Percentiles rank a stretch among this genome's conserved stretches.
Evolutionary conservation across 306 rosid genomes (phyloP).

Genomic region (Crataegus laevigata): DNA sequence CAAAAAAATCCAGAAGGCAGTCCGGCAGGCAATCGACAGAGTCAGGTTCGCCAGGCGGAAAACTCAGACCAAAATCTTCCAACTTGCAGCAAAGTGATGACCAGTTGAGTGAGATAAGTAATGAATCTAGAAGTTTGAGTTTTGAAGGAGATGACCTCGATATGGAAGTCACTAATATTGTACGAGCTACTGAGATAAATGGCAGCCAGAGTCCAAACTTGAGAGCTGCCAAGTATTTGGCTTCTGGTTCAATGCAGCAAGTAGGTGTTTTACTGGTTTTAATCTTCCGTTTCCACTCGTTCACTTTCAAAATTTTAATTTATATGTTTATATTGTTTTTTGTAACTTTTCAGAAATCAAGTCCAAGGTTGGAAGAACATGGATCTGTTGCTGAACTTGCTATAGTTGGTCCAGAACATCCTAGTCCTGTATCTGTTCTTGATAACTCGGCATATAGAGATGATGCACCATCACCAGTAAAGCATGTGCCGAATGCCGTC

Average conservation of each 20-base stretch:
- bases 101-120: conserved; percentile 59
- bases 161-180: conserved; percentile 46
- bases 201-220: conserved; percentile 37
- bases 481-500: conserved; percentile 38
- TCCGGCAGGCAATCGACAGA: conserved; percentile 39
- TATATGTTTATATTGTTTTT: not conserved
- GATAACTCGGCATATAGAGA: conserved; percentile 59
- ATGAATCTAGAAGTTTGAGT: conserved; percentile 48
- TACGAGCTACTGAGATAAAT: conserved; percentile 30
- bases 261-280: conserved; percentile 27
- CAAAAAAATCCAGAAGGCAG: conserved; percentile 54
- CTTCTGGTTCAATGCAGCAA: conserved; percentile 43
- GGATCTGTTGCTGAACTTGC: conserved; percentile 48
- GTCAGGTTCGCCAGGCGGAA: conserved; percentile 46
- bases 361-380: conserved; percentile 40
- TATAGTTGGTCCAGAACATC: conserved; percentile 47
- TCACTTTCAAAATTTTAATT: not conserved
- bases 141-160: conserved; percentile 57
- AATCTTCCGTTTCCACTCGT: conserved; percentile 13
- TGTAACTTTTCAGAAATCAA: conserved; percentile 41
- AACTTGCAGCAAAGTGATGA: conserved; percentile 44
- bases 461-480: conserved; percentile 48
- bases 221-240: conserved; percentile 35
- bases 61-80: conserved; percentile 38
- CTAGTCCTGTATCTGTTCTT: conserved; percentile 81